Conservation (phyloP, 2,329 filamentous ascomycete genomes). For the Nemania sp. region DNA sequence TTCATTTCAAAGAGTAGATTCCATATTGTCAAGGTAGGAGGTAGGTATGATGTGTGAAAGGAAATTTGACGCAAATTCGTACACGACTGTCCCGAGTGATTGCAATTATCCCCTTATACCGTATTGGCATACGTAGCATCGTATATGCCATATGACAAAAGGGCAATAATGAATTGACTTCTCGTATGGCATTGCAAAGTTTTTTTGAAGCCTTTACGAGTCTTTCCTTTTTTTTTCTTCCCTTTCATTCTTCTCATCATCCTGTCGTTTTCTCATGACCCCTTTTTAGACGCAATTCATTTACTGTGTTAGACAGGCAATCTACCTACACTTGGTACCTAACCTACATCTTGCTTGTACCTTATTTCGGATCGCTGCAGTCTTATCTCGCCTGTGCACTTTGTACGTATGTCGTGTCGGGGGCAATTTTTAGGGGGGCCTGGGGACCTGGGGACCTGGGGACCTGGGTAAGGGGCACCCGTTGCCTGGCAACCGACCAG, state of each 20-base stretch:
- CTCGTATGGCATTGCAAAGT: conserved; percentile 3
- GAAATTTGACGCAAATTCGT: conserved; percentile 2
- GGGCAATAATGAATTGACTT: conserved; percentile 3
- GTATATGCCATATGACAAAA: background rate
- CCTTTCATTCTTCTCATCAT: background rate
- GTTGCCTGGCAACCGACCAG: conserved; percentile 26
- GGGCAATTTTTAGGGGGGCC: no score
- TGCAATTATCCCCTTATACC: background rate
- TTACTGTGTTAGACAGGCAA: no score
- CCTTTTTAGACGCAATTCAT: background rate
- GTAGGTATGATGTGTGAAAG: background rate
- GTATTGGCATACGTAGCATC: background rate
- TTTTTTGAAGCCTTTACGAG: background rate
- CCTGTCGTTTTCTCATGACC: no score
- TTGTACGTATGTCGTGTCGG: no score
- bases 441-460: no score
- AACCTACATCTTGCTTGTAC: no score
- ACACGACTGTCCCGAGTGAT: background rate
- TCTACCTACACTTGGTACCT: no score
- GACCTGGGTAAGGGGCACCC: background rate
- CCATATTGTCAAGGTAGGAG: no score
- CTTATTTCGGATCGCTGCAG: no score
- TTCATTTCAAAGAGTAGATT: no score
- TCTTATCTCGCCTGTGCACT: no score
- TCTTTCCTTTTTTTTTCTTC: background rate